Percentiles rank a stretch among this genome's conserved stretches.
phyloP scores from a whole-genome alignment of 306 rosid genomes.

The Cicer bijugum region DNA sequence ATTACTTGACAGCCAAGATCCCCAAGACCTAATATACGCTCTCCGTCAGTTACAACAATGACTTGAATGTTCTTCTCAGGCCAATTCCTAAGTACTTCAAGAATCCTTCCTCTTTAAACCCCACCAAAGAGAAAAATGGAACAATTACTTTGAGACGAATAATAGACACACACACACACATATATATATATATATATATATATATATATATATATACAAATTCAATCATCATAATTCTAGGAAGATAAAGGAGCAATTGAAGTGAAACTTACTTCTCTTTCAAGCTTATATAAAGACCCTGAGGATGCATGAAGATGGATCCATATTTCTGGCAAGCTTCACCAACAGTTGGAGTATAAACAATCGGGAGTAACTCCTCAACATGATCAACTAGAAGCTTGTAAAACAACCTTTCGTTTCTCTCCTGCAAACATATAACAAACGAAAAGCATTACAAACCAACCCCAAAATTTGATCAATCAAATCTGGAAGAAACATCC shows the following conservation, averaged over 20 bases:
- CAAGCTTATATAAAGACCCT: constrained; percentile 93
- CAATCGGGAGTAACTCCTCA: constrained; percentile 95
- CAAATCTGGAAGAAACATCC: background rate
- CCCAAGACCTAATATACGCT: constrained; percentile 91
- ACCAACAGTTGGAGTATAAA: constrained; percentile 96
- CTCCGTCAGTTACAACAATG: constrained; percentile 97
- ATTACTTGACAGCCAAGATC: constrained; percentile 96
- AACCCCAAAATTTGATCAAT: constrained; percentile 8
- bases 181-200: too few species aligned
- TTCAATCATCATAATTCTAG: constrained; percentile 35
- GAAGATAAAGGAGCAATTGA: constrained; percentile 1
- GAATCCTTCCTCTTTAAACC: constrained; percentile 77
- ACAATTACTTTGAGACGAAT: constrained; percentile 38
- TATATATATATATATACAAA: constrained; percentile 26
- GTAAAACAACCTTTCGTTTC: constrained; percentile 85
- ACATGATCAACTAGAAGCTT: constrained; percentile 79
- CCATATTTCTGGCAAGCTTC: constrained; percentile 99
- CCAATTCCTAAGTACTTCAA: constrained; percentile 95
- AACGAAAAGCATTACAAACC: constrained; percentile 22
- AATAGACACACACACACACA: constrained; percentile 5
- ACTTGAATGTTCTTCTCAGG: constrained; percentile 96
- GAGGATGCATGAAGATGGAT: constrained; percentile 78
- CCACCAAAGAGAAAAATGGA: constrained; percentile 26
- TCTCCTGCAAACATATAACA: constrained; percentile 63
- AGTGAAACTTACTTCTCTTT: constrained; percentile 79